Evolutionary conservation across 2,329 filamentous ascomycete species (phyloP).

Genomic region (Pseudogymnoascus sp.): DNA sequence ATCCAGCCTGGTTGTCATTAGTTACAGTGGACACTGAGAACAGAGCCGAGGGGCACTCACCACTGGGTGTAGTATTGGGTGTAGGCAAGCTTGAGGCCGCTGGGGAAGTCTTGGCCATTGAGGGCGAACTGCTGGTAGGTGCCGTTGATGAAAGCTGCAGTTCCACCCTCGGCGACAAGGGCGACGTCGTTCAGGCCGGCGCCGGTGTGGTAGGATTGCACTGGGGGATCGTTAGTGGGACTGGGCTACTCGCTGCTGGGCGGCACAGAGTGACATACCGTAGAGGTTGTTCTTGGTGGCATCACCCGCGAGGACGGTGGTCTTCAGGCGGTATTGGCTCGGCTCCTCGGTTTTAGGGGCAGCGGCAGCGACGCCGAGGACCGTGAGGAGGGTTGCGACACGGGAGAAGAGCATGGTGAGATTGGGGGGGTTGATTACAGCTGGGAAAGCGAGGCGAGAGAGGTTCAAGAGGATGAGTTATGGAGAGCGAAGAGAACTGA

Average conservation of each 20-base stretch:
- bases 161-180: slow-evolving; percentile 11
- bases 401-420: neutral
- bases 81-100: neutral
- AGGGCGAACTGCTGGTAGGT: slow-evolving; percentile 19
- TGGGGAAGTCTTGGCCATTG: slow-evolving; percentile 12
- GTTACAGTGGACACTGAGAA: no score
- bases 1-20: neutral
- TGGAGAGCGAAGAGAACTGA: neutral
- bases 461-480: neutral
- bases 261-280: neutral
- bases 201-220: slow-evolving; percentile 14
- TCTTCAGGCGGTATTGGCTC: slow-evolving; percentile 17
- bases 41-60: neutral
- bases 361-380: neutral
- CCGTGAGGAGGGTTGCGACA: neutral
- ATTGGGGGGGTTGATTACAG: neutral
- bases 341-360: neutral
- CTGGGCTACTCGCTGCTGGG: neutral
- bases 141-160: slow-evolving; percentile 16
- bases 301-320: slow-evolving; percentile 14
- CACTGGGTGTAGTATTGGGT: slow-evolving; percentile 5
- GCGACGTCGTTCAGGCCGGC: slow-evolving; percentile 18
- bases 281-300: slow-evolving; percentile 17
- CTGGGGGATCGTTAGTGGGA: neutral
- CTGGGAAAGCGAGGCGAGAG: neutral